Evolutionary conservation across 441 rosid species (phyloP).

Genomic region (Aquilaria agallochum): DNA sequence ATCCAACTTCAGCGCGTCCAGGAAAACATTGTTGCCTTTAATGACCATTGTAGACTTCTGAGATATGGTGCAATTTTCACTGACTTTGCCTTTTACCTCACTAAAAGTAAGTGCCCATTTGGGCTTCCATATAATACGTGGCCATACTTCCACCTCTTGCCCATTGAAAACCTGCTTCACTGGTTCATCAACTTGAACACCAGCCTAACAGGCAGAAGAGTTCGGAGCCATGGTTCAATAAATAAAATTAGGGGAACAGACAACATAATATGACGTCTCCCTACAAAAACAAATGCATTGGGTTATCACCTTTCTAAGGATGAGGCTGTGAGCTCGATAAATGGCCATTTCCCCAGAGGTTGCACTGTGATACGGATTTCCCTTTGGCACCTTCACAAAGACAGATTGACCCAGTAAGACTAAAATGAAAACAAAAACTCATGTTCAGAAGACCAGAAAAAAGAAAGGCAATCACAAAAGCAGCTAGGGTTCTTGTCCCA

Average conservation of each 20-base stretch:
- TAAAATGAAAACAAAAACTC: conserved; percentile 3
- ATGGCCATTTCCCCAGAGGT: conserved; percentile 99
- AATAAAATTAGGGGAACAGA: conserved; percentile 2
- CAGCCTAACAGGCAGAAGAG: conserved; percentile 43
- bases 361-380: conserved; percentile 96
- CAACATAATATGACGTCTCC: neutral
- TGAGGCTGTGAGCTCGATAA: conserved; percentile 76
- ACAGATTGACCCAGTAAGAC: conserved; percentile 2
- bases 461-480: no score
- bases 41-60: conserved; percentile 70
- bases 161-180: conserved; percentile 62
- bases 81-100: conserved; percentile 60
- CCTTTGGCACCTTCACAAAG: conserved; percentile 73
- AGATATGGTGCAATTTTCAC: conserved; percentile 57
- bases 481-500: no score
- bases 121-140: conserved; percentile 84
- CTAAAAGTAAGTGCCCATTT: conserved; percentile 81
- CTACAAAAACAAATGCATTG: neutral
- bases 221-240: conserved; percentile 4
- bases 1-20: conserved; percentile 68
- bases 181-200: conserved; percentile 73
- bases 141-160: conserved; percentile 97
- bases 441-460: neutral
- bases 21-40: conserved; percentile 50
- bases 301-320: conserved; percentile 58